Evolutionary conservation across 257 asterid genomes (phyloP).

Genomic region (Scutellaria galericulata): DNA sequence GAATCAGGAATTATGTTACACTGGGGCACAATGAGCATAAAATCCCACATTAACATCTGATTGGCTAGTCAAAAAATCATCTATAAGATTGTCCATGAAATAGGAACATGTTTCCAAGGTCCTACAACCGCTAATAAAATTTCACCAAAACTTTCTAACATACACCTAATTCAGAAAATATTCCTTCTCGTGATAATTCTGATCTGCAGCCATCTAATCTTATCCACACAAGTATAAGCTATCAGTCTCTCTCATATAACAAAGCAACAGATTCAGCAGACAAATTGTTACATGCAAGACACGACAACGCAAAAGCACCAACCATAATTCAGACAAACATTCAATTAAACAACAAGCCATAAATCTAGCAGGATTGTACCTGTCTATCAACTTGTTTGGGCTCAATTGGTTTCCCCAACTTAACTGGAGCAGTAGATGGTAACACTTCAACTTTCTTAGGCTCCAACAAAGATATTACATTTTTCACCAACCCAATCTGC

Average conservation of each 20-base stretch:
- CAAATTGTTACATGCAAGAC: neutral
- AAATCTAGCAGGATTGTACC: conserved; percentile 48
- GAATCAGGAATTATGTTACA: conserved; percentile 19
- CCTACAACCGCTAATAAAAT: neutral
- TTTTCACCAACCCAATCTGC: conserved; percentile 52
- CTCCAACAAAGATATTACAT: conserved; percentile 59
- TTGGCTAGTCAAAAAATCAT: neutral
- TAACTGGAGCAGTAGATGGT: conserved; percentile 44
- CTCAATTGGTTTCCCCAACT: conserved; percentile 52
- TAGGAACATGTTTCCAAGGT: neutral
- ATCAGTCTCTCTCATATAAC: neutral
- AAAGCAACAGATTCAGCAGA: neutral
- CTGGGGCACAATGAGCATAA: neutral
- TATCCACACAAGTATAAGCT: neutral
- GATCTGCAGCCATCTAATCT: conserved; percentile 5
- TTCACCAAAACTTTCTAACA: neutral
- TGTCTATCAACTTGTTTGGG: conserved; percentile 76
- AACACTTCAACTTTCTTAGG: conserved; percentile 54
- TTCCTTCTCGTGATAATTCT: neutral
- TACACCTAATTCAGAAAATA: conserved; percentile 1
- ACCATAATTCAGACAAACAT: neutral
- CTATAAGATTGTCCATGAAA: neutral
- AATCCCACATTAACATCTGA: neutral
- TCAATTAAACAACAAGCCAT: conserved; percentile 1
- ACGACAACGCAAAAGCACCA: conserved; percentile 2